Percentiles rank a stretch among this genome's conserved stretches.
phyloP scores from a whole-genome alignment of 169 alveolate species.

The Cryptosporidium ubiquitum region DNA sequence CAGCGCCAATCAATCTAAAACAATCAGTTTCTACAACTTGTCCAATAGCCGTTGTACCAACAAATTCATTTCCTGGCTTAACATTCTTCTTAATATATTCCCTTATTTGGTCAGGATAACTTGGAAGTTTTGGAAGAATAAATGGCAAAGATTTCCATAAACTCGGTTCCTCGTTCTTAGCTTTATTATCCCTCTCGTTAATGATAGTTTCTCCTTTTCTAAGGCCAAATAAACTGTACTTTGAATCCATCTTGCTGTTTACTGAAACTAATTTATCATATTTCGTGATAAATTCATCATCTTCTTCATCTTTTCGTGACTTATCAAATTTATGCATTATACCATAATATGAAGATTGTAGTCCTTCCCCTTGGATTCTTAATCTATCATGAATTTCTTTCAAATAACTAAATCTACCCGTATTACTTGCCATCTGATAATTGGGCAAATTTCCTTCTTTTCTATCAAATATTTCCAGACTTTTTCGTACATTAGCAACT shows the following conservation, averaged over 20 bases:
- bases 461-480: background rate
- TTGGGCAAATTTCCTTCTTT: background rate
- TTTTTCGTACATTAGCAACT: background rate
- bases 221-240: background rate
- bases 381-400: background rate
- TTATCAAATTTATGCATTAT: background rate
- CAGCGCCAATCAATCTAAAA: conserved; percentile 17
- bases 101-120: conserved; percentile 15
- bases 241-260: background rate
- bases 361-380: background rate
- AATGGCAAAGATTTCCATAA: conserved; percentile 18
- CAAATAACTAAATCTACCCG: background rate
- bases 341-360: background rate
- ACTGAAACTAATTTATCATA: background rate
- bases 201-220: background rate
- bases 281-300: background rate
- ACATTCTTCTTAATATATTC: conserved; percentile 19
- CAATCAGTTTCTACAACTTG: conserved; percentile 43
- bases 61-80: conserved; percentile 40
- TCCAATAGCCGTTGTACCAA: conserved; percentile 46
- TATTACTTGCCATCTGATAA: background rate
- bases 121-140: conserved; percentile 19
- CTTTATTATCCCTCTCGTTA: background rate
- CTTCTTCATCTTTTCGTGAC: background rate
- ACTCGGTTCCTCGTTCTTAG: conserved; percentile 3